These are phyloP conservation scores for Lachancea sp. DNA, from an alignment of 805 yeast species.

Conservation along the genomic window DNA sequence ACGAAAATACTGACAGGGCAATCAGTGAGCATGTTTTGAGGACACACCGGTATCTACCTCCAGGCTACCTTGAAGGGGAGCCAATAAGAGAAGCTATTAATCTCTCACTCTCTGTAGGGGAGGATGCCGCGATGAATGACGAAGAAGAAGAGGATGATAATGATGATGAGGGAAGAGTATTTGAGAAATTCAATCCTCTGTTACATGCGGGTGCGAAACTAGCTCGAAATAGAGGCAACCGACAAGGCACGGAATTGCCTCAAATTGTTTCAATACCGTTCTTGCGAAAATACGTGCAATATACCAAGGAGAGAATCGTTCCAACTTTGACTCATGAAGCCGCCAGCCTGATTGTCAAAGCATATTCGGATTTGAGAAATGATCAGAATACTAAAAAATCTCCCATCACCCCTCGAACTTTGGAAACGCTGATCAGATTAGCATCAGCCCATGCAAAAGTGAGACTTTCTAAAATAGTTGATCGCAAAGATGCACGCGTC, in stretches of 20 bases:
- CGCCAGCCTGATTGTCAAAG: constrained; percentile 68
- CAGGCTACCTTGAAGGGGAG: constrained; percentile 86
- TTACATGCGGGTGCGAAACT: constrained; percentile 71
- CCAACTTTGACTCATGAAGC: constrained; percentile 79
- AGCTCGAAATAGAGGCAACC: constrained; percentile 33
- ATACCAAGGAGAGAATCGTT: constrained; percentile 79
- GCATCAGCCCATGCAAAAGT: constrained; percentile 96
- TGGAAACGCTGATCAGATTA: constrained; percentile 90
- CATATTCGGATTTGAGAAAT: constrained; percentile 78
- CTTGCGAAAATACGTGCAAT: constrained; percentile 86
- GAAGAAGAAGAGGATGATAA: constrained; percentile 32
- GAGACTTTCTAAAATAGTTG: constrained; percentile 72
- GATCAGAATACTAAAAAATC: constrained; percentile 76
- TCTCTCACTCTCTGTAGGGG: constrained; percentile 77
- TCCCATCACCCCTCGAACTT: constrained; percentile 96
- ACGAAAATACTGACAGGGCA: constrained; percentile 74
- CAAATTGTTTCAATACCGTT: constrained; percentile 71
- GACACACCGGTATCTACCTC: constrained; percentile 85
- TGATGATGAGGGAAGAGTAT: constrained; percentile 51
- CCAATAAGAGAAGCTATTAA: constrained; percentile 77
- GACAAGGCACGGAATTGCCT: constrained; percentile 34
- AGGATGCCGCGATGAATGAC: constrained; percentile 35
- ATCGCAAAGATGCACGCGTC: constrained; percentile 68
- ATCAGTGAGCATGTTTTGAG: constrained; percentile 92
- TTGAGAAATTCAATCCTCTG: constrained; percentile 74